A percentile compares a stretch with the other conserved stretches of the same genome.
phyloP scores from a whole-genome alignment of 345 rosid genomes.

The Salix viminalis region DNA sequence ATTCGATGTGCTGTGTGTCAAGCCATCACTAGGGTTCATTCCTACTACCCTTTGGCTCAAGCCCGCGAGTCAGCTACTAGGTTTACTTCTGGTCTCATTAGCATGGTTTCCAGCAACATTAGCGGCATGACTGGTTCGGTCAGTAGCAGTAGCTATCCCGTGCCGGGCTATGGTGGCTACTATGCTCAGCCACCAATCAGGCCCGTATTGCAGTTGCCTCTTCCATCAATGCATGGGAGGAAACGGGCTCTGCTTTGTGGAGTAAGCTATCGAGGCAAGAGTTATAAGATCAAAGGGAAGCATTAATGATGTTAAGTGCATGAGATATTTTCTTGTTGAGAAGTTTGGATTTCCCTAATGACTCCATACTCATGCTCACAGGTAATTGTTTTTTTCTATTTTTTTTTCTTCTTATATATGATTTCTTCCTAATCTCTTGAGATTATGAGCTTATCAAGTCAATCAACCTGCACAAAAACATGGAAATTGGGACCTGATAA shows the following conservation, averaged over 20 bases:
- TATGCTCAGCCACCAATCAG: constrained; percentile 17
- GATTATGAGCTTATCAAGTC: too few relatives aligned
- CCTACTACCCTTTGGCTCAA: constrained; percentile 16
- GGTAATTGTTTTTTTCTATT: constrained; percentile 9
- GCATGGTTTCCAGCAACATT: constrained; percentile 8
- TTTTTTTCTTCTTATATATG: too few relatives aligned
- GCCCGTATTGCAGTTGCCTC: neutral
- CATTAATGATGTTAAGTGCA: constrained; percentile 50
- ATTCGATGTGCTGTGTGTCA: constrained; percentile 43
- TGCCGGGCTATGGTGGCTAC: constrained; percentile 10
- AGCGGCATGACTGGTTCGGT: neutral
- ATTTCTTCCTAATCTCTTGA: too few relatives aligned
- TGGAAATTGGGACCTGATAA: too few relatives aligned
- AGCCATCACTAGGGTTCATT: constrained; percentile 31
- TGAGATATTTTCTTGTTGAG: constrained; percentile 45
- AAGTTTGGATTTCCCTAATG: constrained; percentile 45
- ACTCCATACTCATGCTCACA: constrained; percentile 37
- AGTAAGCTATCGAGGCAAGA: constrained; percentile 40
- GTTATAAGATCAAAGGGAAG: constrained; percentile 47
- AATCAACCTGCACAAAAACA: too few relatives aligned
- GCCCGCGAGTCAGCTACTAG: constrained; percentile 18
- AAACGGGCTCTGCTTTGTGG: constrained; percentile 58
- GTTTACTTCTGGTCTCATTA: constrained; percentile 2
- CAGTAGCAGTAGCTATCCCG: constrained; percentile 1
- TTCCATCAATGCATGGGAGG: constrained; percentile 29